phyloP scores from a whole-genome alignment of 805 yeast species.

The Candida schatavii region DNA sequence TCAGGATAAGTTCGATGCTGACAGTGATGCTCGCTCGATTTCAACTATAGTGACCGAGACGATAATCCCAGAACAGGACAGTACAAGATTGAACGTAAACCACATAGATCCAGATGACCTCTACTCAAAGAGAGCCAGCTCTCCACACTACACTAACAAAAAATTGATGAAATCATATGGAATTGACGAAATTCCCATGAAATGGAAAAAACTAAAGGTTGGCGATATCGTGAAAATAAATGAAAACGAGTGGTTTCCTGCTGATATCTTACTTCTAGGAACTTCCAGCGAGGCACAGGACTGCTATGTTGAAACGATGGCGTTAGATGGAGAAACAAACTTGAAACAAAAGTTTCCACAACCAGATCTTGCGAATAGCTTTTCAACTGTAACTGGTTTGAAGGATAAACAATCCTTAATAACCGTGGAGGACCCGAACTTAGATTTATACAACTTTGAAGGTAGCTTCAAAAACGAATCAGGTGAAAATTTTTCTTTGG shows the following conservation, averaged over 20 bases:
- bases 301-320: slow-evolving; percentile 91
- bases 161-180: slow-evolving; percentile 26
- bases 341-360: slow-evolving; percentile 73
- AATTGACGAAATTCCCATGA: slow-evolving; percentile 26
- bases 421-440: slow-evolving; percentile 86
- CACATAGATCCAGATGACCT: slow-evolving; percentile 5
- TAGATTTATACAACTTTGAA: slow-evolving; percentile 87
- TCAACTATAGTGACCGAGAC: slow-evolving; percentile 40
- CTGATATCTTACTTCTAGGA: slow-evolving; percentile 75
- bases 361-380: slow-evolving; percentile 52
- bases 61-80: slow-evolving; percentile 6
- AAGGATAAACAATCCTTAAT: slow-evolving; percentile 50
- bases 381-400: slow-evolving; percentile 50
- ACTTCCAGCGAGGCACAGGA: slow-evolving; percentile 63
- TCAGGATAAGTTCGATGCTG: slow-evolving; percentile 10
- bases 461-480: slow-evolving; percentile 57
- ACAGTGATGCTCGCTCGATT: slow-evolving; percentile 36
- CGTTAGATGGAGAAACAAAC: slow-evolving; percentile 95
- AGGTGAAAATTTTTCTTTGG: slow-evolving; percentile 51
- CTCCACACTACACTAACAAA: slow-evolving; percentile 11
- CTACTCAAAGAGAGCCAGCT: slow-evolving; percentile 8
- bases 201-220: slow-evolving; percentile 81
- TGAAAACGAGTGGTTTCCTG: slow-evolving; percentile 92
- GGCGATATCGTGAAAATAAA: slow-evolving; percentile 77
- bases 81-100: background rate